Conservation (phyloP, 2,329 filamentous ascomycete species). For the Cladosporium sphaerospermum region DNA sequence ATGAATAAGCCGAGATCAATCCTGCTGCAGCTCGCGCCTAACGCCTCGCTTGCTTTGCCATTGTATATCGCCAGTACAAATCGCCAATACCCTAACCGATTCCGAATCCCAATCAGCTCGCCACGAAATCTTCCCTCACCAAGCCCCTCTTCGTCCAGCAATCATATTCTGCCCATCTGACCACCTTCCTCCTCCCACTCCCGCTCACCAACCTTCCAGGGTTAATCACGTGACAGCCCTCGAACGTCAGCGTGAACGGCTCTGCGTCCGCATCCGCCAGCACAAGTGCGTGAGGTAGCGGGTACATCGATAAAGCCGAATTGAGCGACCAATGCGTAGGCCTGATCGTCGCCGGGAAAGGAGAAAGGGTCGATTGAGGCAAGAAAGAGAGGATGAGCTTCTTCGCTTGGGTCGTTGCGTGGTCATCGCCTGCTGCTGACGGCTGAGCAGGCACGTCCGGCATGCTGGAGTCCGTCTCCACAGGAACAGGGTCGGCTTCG, state of each 20-base stretch:
- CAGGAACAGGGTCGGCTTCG: constrained; percentile 11
- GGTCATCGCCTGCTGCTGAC: background rate
- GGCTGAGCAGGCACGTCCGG: background rate
- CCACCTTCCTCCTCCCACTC: constrained; percentile 57
- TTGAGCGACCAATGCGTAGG: constrained; percentile 88
- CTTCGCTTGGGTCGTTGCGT: constrained; percentile 23
- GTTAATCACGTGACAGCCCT: constrained; percentile 94
- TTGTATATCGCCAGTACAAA: too few relatives aligned
- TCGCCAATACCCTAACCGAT: too few relatives aligned
- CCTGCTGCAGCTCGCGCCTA: too few relatives aligned
- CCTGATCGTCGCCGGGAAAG: constrained; percentile 71
- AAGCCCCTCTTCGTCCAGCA: constrained; percentile 54
- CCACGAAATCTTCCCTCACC: constrained; percentile 51
- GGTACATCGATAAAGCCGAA: constrained; percentile 72
- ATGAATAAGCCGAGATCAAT: too few relatives aligned
- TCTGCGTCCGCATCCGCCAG: constrained; percentile 76
- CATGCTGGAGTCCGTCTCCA: background rate
- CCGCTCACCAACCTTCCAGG: constrained; percentile 64
- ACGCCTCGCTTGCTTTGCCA: too few relatives aligned
- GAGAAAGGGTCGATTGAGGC: constrained; percentile 82
- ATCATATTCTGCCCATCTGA: constrained; percentile 85
- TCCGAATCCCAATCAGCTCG: too few relatives aligned
- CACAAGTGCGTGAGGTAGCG: constrained; percentile 75
- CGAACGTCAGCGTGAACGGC: constrained; percentile 83
- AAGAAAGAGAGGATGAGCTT: constrained; percentile 78